These are phyloP conservation scores for Colletotrichum graminicola DNA, from an alignment of 2,329 filamentous ascomycete species.

Conservation along the genomic window DNA sequence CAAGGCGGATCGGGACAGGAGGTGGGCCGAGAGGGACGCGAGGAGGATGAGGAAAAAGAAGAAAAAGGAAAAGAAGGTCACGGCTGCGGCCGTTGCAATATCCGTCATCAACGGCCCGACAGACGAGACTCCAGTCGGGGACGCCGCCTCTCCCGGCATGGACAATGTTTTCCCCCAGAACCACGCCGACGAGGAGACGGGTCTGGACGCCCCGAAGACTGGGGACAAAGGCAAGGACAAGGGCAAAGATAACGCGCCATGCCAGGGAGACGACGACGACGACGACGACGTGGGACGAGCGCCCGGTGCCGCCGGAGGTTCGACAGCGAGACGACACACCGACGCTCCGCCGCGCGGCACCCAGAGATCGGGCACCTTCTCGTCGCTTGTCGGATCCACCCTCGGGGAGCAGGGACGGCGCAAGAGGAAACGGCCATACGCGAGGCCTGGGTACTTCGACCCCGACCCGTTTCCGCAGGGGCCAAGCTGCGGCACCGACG, in stretches of 20 bases:
- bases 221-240: not conserved
- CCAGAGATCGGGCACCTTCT: conserved; percentile 12
- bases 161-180: not conserved
- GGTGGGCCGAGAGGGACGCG: conserved; percentile 18
- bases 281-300: no score
- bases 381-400: conserved; percentile 9
- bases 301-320: not conserved
- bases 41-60: not conserved
- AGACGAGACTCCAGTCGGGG: not conserved
- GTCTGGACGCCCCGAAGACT: not conserved
- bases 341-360: not conserved
- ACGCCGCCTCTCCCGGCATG: not conserved
- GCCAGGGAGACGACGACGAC: not conserved
- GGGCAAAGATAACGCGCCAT: not conserved
- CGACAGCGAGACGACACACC: not conserved
- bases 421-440: conserved; percentile 22
- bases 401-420: conserved; percentile 13
- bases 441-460: conserved; percentile 38
- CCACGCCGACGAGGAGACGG: not conserved
- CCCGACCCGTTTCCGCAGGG: not conserved
- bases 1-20: conserved; percentile 24
- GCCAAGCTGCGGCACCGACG: not conserved
- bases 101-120: conserved; percentile 1
- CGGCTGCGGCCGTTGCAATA: not conserved
- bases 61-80: not conserved